Percentiles rank a stretch among this genome's conserved stretches.
These are phyloP conservation scores for Nitzschia inconspicua DNA, from an alignment of 108 stramenopile genomes.

Conservation along the genomic window DNA sequence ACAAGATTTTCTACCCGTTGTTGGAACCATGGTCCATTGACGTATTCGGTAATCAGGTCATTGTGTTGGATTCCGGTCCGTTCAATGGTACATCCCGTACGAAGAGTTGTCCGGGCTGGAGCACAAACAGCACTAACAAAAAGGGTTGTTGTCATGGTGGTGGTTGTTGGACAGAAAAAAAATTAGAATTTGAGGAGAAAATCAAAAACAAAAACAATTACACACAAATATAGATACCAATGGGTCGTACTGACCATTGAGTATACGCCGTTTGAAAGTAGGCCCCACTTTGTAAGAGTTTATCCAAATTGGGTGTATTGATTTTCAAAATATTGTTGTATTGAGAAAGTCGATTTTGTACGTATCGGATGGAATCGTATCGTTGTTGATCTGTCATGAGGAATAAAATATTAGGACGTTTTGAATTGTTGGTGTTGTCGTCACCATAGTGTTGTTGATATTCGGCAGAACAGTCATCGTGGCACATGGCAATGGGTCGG, in stretches of 20 bases:
- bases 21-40: neutral
- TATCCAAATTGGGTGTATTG: constrained; percentile 24
- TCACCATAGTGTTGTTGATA: too few species aligned
- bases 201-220: too few species aligned
- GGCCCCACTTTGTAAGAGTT: constrained; percentile 5
- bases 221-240: too few species aligned
- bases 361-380: constrained; percentile 14
- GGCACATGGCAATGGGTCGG: too few species aligned
- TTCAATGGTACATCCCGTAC: constrained; percentile 30
- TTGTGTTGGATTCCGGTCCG: constrained; percentile 28
- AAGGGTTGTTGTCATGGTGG: too few species aligned
- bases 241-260: too few species aligned
- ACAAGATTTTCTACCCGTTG: neutral
- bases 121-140: constrained; percentile 17
- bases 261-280: constrained; percentile 22
- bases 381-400: constrained; percentile 28
- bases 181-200: too few species aligned
- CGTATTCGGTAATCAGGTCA: neutral
- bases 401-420: constrained; percentile 13
- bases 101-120: constrained; percentile 20
- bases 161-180: too few species aligned
- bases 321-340: constrained; percentile 6
- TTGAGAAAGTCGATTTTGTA: constrained; percentile 5
- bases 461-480: too few species aligned
- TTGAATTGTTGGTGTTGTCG: neutral